Evolutionary conservation across 306 rosid species (phyloP), one percentile per base, ranked within the genome.

Genomic region (Vigna nakashimae): DNA sequence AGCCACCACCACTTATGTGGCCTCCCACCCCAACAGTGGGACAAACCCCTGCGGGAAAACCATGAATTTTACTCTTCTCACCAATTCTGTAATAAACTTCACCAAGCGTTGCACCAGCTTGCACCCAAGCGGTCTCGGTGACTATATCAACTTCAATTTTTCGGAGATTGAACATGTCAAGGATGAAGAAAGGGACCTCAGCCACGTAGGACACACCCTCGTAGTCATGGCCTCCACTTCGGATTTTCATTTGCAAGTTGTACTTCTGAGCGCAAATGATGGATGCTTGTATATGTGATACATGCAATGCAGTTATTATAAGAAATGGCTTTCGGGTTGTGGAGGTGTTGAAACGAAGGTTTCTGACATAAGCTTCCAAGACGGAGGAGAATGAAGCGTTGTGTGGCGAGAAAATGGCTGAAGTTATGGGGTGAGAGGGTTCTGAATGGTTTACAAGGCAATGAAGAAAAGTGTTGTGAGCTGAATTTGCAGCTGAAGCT

Each of bases 1-100:
- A 92, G 1, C 96, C 97, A 18, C 90, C 97, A 0, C 97, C 97
- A 66, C 97, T 90, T 3, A 92, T 59, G 57, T 89, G 93, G 1
- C 97, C 96, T 24, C 97, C 97, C 4, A 86, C 87, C 0, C 94
- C 96, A 0, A 90, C 98, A 0, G 96, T 91, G 9, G 90, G 96
- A 64, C 98, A 91, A 72, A 91, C 91, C 24, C 94, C 98, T 5
- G 93, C 90, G 9, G 94, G 96, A 58, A 89, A 89, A 43, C 87
- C 98, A 72, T 88, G 91, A 59, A 62, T 57, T 18, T 78, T 78
- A 75, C 98, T 93, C 58, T 81, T 86, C 78, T 83, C 68, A 2
- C 86, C 91, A 50, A 91, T 86, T 58, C 60, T 80, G 57, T 88
- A 86, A 60, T 82, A 91, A 48, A 91, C 72, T 65, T 91, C 98